Evolutionary conservation across 2,329 filamentous ascomycete genomes (phyloP).

Genomic region (Botrytis medusae): DNA sequence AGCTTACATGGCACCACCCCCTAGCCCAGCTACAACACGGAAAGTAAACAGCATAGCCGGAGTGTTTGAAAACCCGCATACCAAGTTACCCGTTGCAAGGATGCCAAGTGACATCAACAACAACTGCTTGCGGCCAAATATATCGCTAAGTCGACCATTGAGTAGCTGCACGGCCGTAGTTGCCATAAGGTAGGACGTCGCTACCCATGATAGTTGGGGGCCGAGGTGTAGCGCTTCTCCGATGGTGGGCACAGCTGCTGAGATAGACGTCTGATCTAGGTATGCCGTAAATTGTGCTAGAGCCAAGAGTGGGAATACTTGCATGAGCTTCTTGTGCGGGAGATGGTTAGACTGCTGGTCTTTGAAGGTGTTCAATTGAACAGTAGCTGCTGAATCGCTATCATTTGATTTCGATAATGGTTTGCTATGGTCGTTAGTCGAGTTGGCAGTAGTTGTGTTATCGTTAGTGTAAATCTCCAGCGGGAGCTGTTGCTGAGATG

Average conservation of each 20-base stretch:
- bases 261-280: slow-evolving; percentile 25
- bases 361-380: background rate
- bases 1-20: slow-evolving; percentile 23
- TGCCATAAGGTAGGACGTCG: slow-evolving; percentile 22
- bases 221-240: slow-evolving; percentile 16
- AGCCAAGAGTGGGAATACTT: slow-evolving; percentile 24
- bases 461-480: background rate
- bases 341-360: slow-evolving; percentile 17
- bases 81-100: slow-evolving; percentile 23
- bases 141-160: slow-evolving; percentile 22
- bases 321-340: slow-evolving; percentile 17
- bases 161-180: slow-evolving; percentile 23
- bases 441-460: background rate
- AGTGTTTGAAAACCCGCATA: slow-evolving; percentile 22
- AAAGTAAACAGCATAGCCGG: slow-evolving; percentile 15
- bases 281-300: slow-evolving; percentile 24
- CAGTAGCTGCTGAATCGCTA: slow-evolving; percentile 2
- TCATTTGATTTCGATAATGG: background rate
- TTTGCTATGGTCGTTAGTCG: background rate
- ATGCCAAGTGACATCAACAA: slow-evolving; percentile 4
- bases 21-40: slow-evolving; percentile 22
- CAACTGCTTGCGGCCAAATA: slow-evolving; percentile 24
- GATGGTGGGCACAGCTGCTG: slow-evolving; percentile 23
- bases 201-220: slow-evolving; percentile 21
- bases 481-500: slow-evolving; percentile 1